These are phyloP conservation scores for Stereum hirsutum DNA, from an alignment of 1,284 basidiomycete species.

Conservation along the genomic window DNA sequence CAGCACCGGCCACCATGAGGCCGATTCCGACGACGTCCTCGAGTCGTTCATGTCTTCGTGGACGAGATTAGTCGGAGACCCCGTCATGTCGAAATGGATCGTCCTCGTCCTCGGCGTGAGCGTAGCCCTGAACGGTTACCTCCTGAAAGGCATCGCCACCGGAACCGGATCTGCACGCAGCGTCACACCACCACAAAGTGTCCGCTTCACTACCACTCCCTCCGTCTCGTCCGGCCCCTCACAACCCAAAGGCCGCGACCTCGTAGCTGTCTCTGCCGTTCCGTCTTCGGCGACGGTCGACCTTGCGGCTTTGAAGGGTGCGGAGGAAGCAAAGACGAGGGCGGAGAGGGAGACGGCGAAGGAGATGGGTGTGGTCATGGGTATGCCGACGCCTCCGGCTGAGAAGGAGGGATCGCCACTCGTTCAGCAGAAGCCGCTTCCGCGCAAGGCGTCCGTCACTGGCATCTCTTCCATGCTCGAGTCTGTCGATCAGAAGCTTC, in stretches of 20 bases:
- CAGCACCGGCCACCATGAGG: conserved; percentile 14
- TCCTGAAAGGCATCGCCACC: conserved; percentile 69
- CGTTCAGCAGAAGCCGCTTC: conserved; percentile 9
- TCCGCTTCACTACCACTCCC: conserved; percentile 37
- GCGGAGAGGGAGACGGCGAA: conserved; percentile 13
- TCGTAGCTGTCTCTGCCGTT: too few relatives aligned
- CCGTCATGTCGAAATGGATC: conserved; percentile 94
- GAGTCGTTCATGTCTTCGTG: conserved; percentile 92
- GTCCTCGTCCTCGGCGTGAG: conserved; percentile 82
- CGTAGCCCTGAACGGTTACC: conserved; percentile 88
- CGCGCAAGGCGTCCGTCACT: conserved; percentile 15
- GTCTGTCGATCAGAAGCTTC: conserved; percentile 25
- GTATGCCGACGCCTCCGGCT: too few relatives aligned
- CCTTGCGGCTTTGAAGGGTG: too few relatives aligned
- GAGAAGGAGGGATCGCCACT: conserved; percentile 7
- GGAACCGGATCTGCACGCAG: conserved; percentile 27
- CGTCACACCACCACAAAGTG: conserved; percentile 25
- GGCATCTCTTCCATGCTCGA: conserved; percentile 18
- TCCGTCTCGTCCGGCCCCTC: too few relatives aligned
- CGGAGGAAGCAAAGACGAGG: conserved; percentile 10
- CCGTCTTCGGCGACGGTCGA: too few relatives aligned
- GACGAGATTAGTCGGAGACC: conserved; percentile 93
- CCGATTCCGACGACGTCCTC: conserved; percentile 34
- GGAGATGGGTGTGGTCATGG: too few relatives aligned
- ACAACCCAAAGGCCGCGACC: too few relatives aligned